These are phyloP conservation scores for Daldinia loculata DNA, from an alignment of 495 filamentous ascomycete genomes.

Conservation along the genomic window DNA sequence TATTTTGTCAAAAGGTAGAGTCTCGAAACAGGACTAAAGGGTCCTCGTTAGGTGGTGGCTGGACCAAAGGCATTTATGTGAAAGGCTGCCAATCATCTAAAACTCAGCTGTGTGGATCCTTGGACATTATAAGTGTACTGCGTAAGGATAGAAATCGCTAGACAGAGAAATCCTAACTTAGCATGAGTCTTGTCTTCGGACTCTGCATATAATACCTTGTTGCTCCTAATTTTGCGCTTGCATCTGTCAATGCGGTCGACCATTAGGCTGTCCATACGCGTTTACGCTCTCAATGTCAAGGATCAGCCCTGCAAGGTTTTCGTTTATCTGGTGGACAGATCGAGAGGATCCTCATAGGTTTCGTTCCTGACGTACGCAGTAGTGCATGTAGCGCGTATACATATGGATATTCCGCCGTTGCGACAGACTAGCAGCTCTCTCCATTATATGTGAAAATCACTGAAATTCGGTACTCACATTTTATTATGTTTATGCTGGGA, in stretches of 20 bases:
- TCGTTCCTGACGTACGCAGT: neutral
- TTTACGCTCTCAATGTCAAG: slow-evolving; percentile 27
- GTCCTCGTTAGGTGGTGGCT: neutral
- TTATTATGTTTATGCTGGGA: neutral
- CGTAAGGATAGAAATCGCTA: neutral
- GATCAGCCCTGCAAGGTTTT: slow-evolving; percentile 24
- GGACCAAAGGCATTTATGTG: neutral
- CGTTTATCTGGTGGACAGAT: neutral
- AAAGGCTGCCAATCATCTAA: neutral
- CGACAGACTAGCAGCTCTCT: neutral
- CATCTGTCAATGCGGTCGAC: slow-evolving; percentile 29
- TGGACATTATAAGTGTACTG: neutral
- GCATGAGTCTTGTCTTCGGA: neutral
- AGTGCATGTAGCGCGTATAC: neutral
- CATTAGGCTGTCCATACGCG: slow-evolving; percentile 29
- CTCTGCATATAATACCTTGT: neutral
- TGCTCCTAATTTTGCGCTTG: slow-evolving; percentile 7
- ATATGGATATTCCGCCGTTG: neutral
- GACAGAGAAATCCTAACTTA: neutral
- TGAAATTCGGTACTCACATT: neutral
- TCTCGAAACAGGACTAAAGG: neutral
- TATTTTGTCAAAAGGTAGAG: neutral
- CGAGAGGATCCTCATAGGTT: neutral
- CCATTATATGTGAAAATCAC: neutral
- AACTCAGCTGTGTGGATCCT: neutral